Percentiles rank a stretch among this genome's conserved stretches.
phyloP scores from a whole-genome alignment of 768 basidiomycete species.

The Ephemerocybe angulata region DNA sequence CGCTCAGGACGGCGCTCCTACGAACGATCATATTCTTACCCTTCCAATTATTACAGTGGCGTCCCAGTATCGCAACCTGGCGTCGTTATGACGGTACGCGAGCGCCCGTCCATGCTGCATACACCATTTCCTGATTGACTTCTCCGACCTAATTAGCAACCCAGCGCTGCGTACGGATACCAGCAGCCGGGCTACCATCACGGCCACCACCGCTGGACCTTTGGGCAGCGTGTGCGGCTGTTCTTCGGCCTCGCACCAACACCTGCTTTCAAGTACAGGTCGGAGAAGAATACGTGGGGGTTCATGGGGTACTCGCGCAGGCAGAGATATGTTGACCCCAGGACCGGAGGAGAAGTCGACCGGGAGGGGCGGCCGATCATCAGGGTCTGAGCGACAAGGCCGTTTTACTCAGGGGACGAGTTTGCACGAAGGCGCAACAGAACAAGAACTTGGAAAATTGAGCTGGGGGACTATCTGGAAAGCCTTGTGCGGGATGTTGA shows the following conservation, averaged over 20 bases:
- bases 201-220: constrained; percentile 25
- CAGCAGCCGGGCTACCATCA: constrained; percentile 19
- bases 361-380: constrained; percentile 52
- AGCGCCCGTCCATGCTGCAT: constrained; percentile 16
- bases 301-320: constrained; percentile 52
- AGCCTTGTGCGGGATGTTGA: too few species aligned
- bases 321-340: constrained; percentile 46
- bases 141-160: constrained; percentile 21
- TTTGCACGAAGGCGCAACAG: too few species aligned
- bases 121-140: background rate
- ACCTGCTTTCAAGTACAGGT: constrained; percentile 39
- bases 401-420: background rate
- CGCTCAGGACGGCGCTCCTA: constrained; percentile 2
- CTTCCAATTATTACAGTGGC: constrained; percentile 19
- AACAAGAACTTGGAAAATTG: too few species aligned
- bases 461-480: too few species aligned
- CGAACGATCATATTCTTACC: constrained; percentile 7
- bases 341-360: constrained; percentile 52
- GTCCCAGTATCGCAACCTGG: constrained; percentile 19
- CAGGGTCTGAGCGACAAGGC: constrained; percentile 31
- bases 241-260: constrained; percentile 51
- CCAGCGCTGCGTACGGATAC: constrained; percentile 21
- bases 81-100: constrained; percentile 27
- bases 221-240: constrained; percentile 46
- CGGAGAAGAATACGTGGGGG: constrained; percentile 47